Conservation (phyloP, 73 alveolate genomes). For the Paramecium sexaurelia region DNA sequence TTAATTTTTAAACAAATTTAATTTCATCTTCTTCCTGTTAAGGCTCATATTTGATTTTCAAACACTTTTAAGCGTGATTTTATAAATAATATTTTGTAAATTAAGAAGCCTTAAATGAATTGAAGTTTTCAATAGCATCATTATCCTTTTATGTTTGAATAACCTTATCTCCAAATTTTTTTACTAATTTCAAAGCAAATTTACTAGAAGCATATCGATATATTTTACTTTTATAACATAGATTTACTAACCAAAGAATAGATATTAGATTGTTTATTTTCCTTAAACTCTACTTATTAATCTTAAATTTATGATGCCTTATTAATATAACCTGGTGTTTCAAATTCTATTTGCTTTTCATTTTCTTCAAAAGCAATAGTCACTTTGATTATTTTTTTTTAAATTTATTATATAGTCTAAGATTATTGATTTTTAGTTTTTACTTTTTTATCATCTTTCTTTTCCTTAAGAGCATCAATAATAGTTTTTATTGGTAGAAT, state of each 20-base stretch:
- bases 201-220: background rate
- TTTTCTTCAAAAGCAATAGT: conserved; percentile 14
- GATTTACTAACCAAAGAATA: conserved; percentile 21
- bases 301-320: background rate
- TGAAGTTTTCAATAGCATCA: background rate
- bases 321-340: background rate
- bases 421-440: background rate
- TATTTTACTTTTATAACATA: background rate
- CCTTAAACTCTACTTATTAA: background rate
- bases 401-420: background rate
- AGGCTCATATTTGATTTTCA: background rate
- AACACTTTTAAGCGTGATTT: background rate
- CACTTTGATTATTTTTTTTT: background rate
- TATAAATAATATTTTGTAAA: background rate
- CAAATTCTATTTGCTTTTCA: background rate
- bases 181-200: conserved; percentile 2
- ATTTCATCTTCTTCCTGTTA: background rate
- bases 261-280: background rate
- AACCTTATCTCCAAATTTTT: background rate
- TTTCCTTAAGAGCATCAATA: background rate
- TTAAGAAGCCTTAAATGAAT: background rate
- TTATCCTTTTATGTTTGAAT: background rate
- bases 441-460: background rate
- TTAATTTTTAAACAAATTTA: background rate
- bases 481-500: background rate